Percentiles rank a stretch among this genome's conserved stretches.
Conservation (phyloP, 176 grass and related monocot species). For the Pontederia paniculata region DNA sequence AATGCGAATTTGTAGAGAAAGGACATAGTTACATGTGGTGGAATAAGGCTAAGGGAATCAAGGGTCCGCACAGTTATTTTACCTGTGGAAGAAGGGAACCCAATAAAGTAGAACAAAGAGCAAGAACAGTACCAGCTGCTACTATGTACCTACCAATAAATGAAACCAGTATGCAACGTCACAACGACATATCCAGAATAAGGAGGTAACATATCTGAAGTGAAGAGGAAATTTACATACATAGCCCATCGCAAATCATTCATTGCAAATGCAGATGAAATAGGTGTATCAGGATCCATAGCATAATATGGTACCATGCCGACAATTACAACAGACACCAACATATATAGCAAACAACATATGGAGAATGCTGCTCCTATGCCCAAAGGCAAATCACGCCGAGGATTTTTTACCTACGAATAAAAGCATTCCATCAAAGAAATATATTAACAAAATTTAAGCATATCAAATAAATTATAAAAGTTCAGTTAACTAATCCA, state of each 20-base stretch:
- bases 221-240: constrained; percentile 32
- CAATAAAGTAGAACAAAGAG: constrained; percentile 63
- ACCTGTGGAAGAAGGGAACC: constrained; percentile 83
- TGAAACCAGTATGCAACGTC: not conserved
- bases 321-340: constrained; percentile 74
- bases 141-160: constrained; percentile 51
- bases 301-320: constrained; percentile 65
- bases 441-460: constrained; percentile 10
- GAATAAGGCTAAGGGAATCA: no score
- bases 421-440: not conserved
- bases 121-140: constrained; percentile 69
- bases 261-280: constrained; percentile 57
- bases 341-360: constrained; percentile 87
- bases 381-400: constrained; percentile 66
- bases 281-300: constrained; percentile 75
- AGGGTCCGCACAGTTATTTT: not conserved
- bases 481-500: constrained; percentile 80
- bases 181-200: not conserved
- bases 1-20: no score
- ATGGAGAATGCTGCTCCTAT: constrained; percentile 52
- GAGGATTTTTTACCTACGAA: constrained; percentile 77
- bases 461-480: constrained; percentile 4
- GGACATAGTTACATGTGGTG: no score
- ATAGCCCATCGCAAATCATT: constrained; percentile 66
- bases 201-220: not conserved